These are phyloP conservation scores for Colletotrichum noveboracense DNA, from an alignment of 2,329 filamentous ascomycete genomes.

Conservation along the genomic window DNA sequence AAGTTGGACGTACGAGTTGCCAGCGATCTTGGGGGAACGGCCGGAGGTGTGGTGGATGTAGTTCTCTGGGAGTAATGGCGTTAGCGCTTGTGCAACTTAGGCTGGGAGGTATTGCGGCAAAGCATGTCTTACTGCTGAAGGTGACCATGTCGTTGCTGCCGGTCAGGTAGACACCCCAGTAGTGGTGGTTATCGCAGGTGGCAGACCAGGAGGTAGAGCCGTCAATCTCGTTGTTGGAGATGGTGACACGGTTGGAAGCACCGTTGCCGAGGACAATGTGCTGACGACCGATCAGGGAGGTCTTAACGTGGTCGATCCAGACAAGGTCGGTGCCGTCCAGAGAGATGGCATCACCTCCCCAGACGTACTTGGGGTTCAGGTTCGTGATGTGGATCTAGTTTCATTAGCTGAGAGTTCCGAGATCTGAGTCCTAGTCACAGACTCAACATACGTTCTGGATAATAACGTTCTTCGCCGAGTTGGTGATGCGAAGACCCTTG, in stretches of 20 bases:
- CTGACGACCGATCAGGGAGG: slow-evolving; percentile 63
- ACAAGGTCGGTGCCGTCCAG: slow-evolving; percentile 49
- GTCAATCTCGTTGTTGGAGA: slow-evolving; percentile 66
- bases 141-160: slow-evolving; percentile 63
- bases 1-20: slow-evolving; percentile 45
- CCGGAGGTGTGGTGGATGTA: slow-evolving; percentile 65
- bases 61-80: slow-evolving; percentile 40
- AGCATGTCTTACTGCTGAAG: slow-evolving; percentile 42
- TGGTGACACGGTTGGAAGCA: slow-evolving; percentile 59
- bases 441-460: slow-evolving; percentile 52
- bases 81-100: neutral
- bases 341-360: slow-evolving; percentile 65
- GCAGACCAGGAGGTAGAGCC: slow-evolving; percentile 59
- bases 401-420: neutral
- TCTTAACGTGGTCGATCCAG: slow-evolving; percentile 62
- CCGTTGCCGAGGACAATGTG: slow-evolving; percentile 63
- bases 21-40: slow-evolving; percentile 61
- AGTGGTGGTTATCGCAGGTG: slow-evolving; percentile 63
- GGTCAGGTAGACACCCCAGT: slow-evolving; percentile 64
- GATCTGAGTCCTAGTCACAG: neutral
- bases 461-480: slow-evolving; percentile 57
- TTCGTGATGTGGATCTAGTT: slow-evolving; percentile 48
- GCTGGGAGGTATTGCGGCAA: neutral
- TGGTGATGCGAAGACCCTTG: slow-evolving; percentile 57
- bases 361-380: slow-evolving; percentile 63